These are phyloP conservation scores for Emmonsiellopsis sp. DNA, from an alignment of 2,329 filamentous ascomycete genomes.

Conservation along the genomic window DNA sequence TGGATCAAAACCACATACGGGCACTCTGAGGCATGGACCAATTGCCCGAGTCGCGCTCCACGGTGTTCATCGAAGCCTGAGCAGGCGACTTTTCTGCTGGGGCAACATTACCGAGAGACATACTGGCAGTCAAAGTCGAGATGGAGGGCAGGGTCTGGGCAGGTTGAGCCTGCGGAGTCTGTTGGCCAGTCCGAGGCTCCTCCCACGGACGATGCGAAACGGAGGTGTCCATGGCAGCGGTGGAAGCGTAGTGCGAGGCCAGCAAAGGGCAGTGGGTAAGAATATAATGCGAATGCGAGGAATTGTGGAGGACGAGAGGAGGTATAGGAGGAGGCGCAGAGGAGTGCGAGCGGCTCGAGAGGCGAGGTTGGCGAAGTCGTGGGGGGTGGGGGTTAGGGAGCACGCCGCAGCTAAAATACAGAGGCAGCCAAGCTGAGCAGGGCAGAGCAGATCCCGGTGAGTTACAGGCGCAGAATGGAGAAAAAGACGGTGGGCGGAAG, in stretches of 20 bases:
- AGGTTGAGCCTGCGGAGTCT: slow-evolving; percentile 30
- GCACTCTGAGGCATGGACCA: slow-evolving; percentile 52
- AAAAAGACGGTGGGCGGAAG: no score
- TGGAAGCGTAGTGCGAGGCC: neutral
- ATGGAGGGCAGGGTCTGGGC: slow-evolving; percentile 39
- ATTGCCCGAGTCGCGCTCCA: slow-evolving; percentile 49
- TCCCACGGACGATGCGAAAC: slow-evolving; percentile 37
- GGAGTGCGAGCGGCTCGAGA: no score
- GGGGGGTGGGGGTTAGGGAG: no score
- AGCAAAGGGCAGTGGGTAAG: neutral
- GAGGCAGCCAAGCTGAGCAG: no score
- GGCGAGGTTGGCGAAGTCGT: no score
- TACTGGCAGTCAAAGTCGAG: slow-evolving; percentile 37
- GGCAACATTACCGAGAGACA: slow-evolving; percentile 21
- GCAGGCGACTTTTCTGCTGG: slow-evolving; percentile 33
- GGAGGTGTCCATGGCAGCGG: slow-evolving; percentile 28
- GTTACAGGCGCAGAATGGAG: no score
- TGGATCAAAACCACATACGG: slow-evolving; percentile 30
- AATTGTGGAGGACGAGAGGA: neutral
- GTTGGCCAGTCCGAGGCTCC: slow-evolving; percentile 24
- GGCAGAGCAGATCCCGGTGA: no score
- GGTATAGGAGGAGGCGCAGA: no score
- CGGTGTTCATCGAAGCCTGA: slow-evolving; percentile 33
- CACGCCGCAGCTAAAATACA: no score
- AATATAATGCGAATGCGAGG: neutral